phyloP scores from a whole-genome alignment of 1,284 basidiomycete species.

The Irpex rosettiformis region DNA sequence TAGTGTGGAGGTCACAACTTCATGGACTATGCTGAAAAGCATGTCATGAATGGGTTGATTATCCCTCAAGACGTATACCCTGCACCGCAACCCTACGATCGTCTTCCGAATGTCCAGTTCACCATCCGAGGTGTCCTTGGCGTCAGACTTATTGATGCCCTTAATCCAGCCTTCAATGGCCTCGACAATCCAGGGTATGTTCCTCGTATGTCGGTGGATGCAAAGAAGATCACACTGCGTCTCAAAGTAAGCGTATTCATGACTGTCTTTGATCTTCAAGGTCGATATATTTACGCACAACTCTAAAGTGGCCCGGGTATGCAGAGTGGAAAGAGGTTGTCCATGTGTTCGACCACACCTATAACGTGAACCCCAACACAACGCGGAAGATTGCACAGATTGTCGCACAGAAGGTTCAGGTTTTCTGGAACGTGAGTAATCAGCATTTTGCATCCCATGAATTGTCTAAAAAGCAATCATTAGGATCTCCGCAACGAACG shows the following conservation, averaged over 20 bases:
- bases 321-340: background rate
- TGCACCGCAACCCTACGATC: background rate
- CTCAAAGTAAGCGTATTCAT: background rate
- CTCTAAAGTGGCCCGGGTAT: constrained; percentile 8
- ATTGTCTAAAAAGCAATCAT: background rate
- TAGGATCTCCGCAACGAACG: background rate
- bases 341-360: constrained; percentile 1
- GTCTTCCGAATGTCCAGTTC: background rate
- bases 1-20: background rate
- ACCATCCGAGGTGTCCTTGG: background rate
- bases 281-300: too few species aligned
- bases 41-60: background rate
- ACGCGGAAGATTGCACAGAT: background rate
- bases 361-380: background rate
- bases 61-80: constrained; percentile 6
- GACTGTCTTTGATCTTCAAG: too few species aligned
- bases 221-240: background rate
- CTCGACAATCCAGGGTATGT: background rate
- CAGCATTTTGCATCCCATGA: background rate
- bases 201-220: background rate
- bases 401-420: background rate
- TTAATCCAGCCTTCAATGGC: background rate
- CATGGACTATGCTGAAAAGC: background rate
- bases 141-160: background rate
- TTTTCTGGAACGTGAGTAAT: background rate